Evolutionary conservation across 2,329 filamentous ascomycete species (phyloP).

Genomic region (Cercospora sojina): DNA sequence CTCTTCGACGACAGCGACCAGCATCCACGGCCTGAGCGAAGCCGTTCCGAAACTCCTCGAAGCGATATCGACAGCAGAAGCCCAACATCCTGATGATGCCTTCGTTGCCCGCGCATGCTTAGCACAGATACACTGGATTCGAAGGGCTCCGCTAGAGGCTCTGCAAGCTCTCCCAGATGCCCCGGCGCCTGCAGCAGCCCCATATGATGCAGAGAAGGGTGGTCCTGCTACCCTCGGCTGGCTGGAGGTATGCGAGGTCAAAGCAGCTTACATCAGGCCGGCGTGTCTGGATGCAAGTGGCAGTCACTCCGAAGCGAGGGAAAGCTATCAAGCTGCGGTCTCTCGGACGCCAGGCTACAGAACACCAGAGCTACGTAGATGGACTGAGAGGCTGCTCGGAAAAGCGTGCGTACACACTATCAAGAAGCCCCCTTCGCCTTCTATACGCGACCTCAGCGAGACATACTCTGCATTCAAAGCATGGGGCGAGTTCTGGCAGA

Average conservation of each 20-base stretch:
- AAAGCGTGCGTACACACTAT: slow-evolving; percentile 34
- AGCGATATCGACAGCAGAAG: slow-evolving; percentile 30
- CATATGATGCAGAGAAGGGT: not conserved
- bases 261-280: slow-evolving; percentile 33
- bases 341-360: slow-evolving; percentile 32
- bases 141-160: slow-evolving; percentile 60
- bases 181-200: not conserved
- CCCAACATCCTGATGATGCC: slow-evolving; percentile 50
- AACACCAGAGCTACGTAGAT: slow-evolving; percentile 34
- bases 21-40: slow-evolving; percentile 38
- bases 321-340: slow-evolving; percentile 27
- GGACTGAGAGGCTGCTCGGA: slow-evolving; percentile 37
- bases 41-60: slow-evolving; percentile 44
- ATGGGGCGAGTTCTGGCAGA: slow-evolving; percentile 68
- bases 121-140: slow-evolving; percentile 81
- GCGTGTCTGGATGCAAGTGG: slow-evolving; percentile 32
- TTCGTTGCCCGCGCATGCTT: slow-evolving; percentile 80
- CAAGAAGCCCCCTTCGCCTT: slow-evolving; percentile 27
- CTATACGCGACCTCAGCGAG: slow-evolving; percentile 26
- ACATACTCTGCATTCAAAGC: slow-evolving; percentile 49
- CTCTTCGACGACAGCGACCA: slow-evolving; percentile 39
- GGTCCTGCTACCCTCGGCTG: slow-evolving; percentile 53
- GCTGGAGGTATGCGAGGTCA: slow-evolving; percentile 69
- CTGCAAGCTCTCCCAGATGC: slow-evolving; percentile 48
- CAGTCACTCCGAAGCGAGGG: slow-evolving; percentile 26